Evolutionary conservation across 345 rosid species (phyloP), one percentile per base, ranked within the genome.

Genomic region (Luvunga scandens): DNA sequence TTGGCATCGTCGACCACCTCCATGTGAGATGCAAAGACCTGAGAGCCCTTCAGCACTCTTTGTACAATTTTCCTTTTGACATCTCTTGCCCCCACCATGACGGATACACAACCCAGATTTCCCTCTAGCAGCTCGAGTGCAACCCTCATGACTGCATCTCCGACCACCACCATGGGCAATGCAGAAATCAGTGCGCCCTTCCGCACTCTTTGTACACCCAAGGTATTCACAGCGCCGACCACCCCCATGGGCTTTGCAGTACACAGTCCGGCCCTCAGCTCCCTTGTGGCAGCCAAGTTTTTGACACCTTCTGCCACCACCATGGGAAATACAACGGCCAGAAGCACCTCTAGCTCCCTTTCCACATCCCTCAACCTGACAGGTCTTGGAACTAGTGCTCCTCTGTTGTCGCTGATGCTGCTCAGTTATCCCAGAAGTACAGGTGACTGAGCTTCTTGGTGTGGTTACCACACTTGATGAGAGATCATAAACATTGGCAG

Each of bases 261-360:
- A 96, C 55, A 92, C 97, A 31, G 99, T 96, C 25, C 98, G 86
- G 42, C 99, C 99, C 87, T 96, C 99, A 27, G 99, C 99, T 63
- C 99, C 99, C 82, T 96, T 96, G 80, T 86, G 93, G 82, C 99
- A 94, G 50, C 94, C 99, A 36, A 83, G 85, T 84, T 86, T 91
- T 80, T 92, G 97, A 84, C 99, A 96, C 86, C 99, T 90, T 68
- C 97, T 83, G 62, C 99, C 99, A 76, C 99, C 98, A 62, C 99
- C 99, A 81, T 96, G 99, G 57, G 98, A 96, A 53, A 96, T 96
- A 70, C 99, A 96, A 67, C 88, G 97, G 30, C 97, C 98, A 25
- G 99, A 91, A 68, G 99, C 98, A 78, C 99, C 98, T 88, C 99
- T 94, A 66, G 99, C 99, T 68, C 99, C 97, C 86, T 94, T 96